Conservation (phyloP, 2,329 filamentous ascomycete species). For the Colletotrichum spaethianum region DNA sequence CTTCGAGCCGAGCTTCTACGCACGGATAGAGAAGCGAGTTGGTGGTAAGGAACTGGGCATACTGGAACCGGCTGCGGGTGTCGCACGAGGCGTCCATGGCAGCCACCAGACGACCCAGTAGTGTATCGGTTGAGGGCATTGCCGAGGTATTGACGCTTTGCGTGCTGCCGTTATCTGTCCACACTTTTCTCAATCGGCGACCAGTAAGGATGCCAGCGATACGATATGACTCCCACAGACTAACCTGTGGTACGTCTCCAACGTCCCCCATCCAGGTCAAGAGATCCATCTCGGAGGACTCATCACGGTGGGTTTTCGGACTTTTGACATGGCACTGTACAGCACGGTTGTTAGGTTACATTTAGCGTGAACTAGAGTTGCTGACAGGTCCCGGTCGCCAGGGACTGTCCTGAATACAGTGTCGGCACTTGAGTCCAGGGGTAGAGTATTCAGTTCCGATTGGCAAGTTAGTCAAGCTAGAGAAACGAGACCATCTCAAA, state of each 20-base stretch:
- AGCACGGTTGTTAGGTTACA: not conserved
- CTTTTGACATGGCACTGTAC: no score
- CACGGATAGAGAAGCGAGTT: conserved; percentile 47
- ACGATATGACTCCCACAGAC: conserved; percentile 47
- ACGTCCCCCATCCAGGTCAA: conserved; percentile 43
- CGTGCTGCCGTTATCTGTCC: not conserved
- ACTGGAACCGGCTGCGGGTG: conserved; percentile 35
- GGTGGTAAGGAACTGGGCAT: conserved; percentile 39
- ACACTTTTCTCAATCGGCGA: conserved; percentile 30
- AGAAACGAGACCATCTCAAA: no score
- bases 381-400: not conserved
- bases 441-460: not conserved
- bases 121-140: conserved; percentile 18
- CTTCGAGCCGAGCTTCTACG: conserved; percentile 45
- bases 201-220: conserved; percentile 43
- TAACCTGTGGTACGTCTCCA: conserved; percentile 45
- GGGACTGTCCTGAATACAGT: not conserved
- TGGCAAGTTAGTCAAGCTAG: not conserved
- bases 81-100: conserved; percentile 44
- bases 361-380: not conserved
- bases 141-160: not conserved
- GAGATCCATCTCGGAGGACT: conserved; percentile 38
- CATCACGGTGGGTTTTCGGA: no score
- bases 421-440: not conserved
- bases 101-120: conserved; percentile 44